Evolutionary conservation across 2,329 filamentous ascomycete species (phyloP).

Genomic region (Diaporthe sp.): DNA sequence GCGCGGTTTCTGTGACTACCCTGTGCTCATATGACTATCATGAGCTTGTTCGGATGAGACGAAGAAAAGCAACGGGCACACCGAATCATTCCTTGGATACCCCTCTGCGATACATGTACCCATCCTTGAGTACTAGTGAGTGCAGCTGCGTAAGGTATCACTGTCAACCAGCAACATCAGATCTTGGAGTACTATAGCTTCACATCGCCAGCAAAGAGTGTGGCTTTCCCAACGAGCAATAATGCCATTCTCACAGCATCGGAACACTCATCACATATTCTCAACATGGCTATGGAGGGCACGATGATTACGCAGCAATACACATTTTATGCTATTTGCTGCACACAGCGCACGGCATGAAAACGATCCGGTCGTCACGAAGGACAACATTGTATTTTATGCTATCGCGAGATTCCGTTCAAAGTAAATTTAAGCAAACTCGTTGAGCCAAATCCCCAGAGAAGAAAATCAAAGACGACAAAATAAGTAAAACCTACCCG

Average conservation of each 20-base stretch:
- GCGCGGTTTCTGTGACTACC: conserved; percentile 8
- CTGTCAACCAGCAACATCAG: not conserved
- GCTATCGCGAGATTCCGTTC: not conserved
- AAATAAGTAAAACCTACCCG: not conserved
- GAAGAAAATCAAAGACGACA: too few species aligned
- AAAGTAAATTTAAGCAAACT: not conserved
- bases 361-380: not conserved
- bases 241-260: too few species aligned
- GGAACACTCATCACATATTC: not conserved
- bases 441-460: not conserved
- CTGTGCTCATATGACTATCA: conserved; percentile 18
- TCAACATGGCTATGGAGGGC: not conserved
- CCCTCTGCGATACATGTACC: not conserved
- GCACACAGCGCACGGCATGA: not conserved
- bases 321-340: not conserved
- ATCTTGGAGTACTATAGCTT: not conserved
- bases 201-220: not conserved
- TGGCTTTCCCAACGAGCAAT: not conserved
- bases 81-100: not conserved
- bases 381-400: not conserved
- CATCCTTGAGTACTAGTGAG: not conserved
- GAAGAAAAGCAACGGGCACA: conserved; percentile 7
- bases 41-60: conserved; percentile 18
- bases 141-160: not conserved
- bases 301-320: not conserved